phyloP scores from a whole-genome alignment of 148 eudicot species.

The Spergularia bocconei region DNA sequence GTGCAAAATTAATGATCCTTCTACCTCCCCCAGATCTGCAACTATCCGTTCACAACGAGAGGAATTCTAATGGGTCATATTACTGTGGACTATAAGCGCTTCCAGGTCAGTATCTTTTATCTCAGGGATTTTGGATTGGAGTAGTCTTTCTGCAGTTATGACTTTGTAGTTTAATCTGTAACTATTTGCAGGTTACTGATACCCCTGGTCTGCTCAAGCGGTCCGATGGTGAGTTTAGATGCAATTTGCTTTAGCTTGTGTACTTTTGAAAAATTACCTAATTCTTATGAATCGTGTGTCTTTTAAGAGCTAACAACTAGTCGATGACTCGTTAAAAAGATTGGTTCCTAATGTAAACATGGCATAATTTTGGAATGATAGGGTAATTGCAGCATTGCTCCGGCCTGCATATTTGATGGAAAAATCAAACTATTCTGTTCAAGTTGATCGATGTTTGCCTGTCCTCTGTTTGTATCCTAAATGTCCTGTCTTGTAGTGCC shows the following conservation, averaged over 20 bases:
- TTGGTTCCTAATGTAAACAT: background rate
- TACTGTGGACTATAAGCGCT: constrained; percentile 67
- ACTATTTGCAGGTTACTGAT: constrained; percentile 76
- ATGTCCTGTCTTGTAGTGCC: background rate
- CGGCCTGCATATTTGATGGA: background rate
- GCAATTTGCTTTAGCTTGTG: background rate
- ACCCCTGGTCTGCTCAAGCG: constrained; percentile 89
- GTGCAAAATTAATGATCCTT: background rate
- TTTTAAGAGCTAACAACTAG: background rate
- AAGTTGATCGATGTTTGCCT: background rate
- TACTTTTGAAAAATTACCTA: background rate
- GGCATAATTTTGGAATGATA: background rate
- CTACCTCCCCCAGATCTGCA: constrained; percentile 62
- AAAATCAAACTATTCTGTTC: background rate
- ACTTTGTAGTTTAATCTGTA: constrained; percentile 6
- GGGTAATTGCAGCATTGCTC: background rate
- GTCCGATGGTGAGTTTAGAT: constrained; percentile 58
- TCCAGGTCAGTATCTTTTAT: constrained; percentile 54
- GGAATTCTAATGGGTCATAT: constrained; percentile 99
- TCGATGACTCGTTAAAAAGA: background rate
- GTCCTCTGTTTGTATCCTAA: background rate
- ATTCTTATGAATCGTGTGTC: background rate
- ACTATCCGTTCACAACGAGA: constrained; percentile 94
- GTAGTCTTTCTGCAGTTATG: background rate
- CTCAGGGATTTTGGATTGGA: background rate